Base-by-base conservation (phyloP, 805 yeast genomes). In the Metschnikowia proteae region DNA sequence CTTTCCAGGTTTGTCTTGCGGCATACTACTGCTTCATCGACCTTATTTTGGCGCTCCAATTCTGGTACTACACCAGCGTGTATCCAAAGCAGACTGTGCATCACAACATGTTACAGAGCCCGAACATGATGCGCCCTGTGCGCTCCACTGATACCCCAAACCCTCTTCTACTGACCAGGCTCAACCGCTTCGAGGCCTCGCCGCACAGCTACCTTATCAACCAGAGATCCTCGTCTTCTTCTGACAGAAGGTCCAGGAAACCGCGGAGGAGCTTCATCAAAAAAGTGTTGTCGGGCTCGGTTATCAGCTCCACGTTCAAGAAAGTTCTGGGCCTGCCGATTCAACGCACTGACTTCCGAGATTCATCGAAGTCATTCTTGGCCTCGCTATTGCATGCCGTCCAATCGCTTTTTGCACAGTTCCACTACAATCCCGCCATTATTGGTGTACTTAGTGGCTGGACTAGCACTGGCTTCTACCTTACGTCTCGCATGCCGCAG, bases 1-100 rank as follows among this genome's bases (percentile, higher is more conserved):
- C 84, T n/a, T 91, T 90, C 66, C 97, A 90, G 62, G 77, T 82
- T 8, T 68, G 82, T 23, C 69, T 90, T 13, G 88, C 95, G 0
- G 50, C 78, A 2, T 91, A 91, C 66, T 90, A 87, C 62, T 71
- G 92, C 48, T 55, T 57, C 36, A 55, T 57, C 8, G 59, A 57
- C 36, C n/a, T 53, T 30, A 51, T 57, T 26, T 44, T 57, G 17
- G 34, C 46, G 25, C 39, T 57, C 38, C 60, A 57, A 50, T 57
- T 45, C 38, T 57, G 59, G 59, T 57, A 57, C 49, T 57, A 57
- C 42, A 55, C 57, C 36, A 36, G 39, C 4, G 56, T 57, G 10
- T 57, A 55, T 31, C 59, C 60, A 48, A 46, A 55, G 10, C 71
- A 71, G 70, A 75, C 37, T 45, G 71, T 63, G 6, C 74, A 67